Percentiles rank a stretch among this genome's conserved stretches.
phyloP scores from a whole-genome alignment of 768 basidiomycete species.

The Leucosporidium scottii region DNA sequence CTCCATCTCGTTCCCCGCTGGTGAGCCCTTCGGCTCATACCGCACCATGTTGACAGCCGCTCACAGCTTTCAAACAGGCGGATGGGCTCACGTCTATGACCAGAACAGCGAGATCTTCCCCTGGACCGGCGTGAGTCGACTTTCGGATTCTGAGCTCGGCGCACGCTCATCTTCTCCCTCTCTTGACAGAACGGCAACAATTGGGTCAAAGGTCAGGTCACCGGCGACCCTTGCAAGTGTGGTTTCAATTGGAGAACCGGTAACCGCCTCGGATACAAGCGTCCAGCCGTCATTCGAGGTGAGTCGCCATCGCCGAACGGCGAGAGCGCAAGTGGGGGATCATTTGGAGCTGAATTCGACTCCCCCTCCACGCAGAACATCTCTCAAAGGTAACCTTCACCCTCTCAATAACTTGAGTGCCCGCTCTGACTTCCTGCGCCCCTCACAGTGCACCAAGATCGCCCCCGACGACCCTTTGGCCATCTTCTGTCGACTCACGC shows the following conservation, averaged over 20 bases:
- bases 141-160: not conserved
- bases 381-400: not conserved
- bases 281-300: not conserved
- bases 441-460: not conserved
- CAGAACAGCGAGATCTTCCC: not conserved
- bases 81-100: not conserved
- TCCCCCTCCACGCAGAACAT: not conserved
- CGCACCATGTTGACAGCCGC: not conserved
- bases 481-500: not conserved
- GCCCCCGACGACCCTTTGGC: not conserved
- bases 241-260: not conserved
- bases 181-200: not conserved
- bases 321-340: not conserved
- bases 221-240: not conserved
- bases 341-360: not conserved
- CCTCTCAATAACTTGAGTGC: not conserved
- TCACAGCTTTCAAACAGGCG: not conserved
- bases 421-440: not conserved
- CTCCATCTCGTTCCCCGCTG: not conserved
- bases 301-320: not conserved
- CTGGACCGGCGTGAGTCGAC: not conserved
- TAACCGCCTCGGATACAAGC: not conserved
- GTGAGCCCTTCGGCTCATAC: not conserved
- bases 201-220: not conserved
- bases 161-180: not conserved